These are phyloP conservation scores for Naganishia vaughanmartiniae DNA, from an alignment of 768 basidiomycete species.

Conservation along the genomic window DNA sequence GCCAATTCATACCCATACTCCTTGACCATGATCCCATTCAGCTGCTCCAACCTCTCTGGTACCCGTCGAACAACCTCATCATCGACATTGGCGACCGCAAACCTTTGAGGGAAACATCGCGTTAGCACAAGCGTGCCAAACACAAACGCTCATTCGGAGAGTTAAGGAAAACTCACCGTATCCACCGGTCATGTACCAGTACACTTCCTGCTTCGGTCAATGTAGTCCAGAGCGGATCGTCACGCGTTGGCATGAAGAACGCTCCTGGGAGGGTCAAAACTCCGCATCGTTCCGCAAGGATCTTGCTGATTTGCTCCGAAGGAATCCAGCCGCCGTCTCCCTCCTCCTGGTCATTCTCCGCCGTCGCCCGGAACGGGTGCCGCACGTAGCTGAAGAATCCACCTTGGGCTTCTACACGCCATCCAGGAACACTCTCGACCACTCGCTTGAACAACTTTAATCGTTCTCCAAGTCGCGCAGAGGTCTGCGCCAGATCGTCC, in stretches of 20 bases:
- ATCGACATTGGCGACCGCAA: constrained; percentile 77
- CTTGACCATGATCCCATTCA: constrained; percentile 37
- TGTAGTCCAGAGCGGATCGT: constrained; percentile 34
- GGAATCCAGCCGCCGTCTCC: constrained; percentile 51
- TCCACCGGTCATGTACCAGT: constrained; percentile 61
- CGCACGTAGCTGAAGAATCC: constrained; percentile 77
- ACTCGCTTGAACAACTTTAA: constrained; percentile 60
- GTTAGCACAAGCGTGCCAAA: background rate
- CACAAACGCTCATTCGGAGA: background rate
- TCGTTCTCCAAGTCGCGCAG: constrained; percentile 58
- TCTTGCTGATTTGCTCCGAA: constrained; percentile 60
- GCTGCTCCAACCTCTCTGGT: constrained; percentile 40
- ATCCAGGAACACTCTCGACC: constrained; percentile 57
- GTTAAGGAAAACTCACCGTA: constrained; percentile 49
- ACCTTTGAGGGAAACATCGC: constrained; percentile 52
- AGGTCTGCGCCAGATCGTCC: constrained; percentile 58
- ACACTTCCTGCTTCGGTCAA: constrained; percentile 41
- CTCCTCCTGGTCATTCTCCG: constrained; percentile 55
- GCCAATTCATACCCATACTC: background rate
- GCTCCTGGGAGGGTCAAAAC: constrained; percentile 66
- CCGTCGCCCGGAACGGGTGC: constrained; percentile 47
- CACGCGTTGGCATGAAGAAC: constrained; percentile 59
- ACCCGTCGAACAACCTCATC: constrained; percentile 55
- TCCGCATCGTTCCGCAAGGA: constrained; percentile 64
- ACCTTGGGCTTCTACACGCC: constrained; percentile 66